phyloP scores from a whole-genome alignment of 2,329 filamentous ascomycete species.

The Neopestalotiopsis sp. region DNA sequence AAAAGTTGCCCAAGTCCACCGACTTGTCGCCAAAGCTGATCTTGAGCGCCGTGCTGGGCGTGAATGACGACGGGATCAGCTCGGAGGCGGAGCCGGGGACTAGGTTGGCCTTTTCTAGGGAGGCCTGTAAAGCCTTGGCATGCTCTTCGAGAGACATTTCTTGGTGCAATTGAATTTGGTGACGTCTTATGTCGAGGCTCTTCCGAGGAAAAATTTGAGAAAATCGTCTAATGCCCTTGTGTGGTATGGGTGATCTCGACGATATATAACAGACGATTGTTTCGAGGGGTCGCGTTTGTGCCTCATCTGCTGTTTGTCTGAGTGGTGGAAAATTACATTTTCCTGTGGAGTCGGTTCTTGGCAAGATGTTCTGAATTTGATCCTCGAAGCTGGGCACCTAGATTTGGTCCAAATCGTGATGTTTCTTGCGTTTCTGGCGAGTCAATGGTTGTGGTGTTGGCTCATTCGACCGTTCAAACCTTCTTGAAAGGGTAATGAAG shows the following conservation, averaged over 20 bases:
- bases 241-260: not conserved
- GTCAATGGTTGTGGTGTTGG: not conserved
- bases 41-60: slow-evolving; percentile 43
- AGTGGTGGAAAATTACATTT: slow-evolving; percentile 16
- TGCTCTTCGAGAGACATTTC: slow-evolving; percentile 30
- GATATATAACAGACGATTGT: not conserved
- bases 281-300: not conserved
- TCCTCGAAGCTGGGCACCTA: not conserved
- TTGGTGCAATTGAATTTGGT: not conserved
- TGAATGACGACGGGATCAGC: slow-evolving; percentile 48
- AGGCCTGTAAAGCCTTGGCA: slow-evolving; percentile 30
- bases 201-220: not conserved
- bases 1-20: slow-evolving; percentile 43
- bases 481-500: no score
- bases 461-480: not conserved
- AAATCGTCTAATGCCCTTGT: not conserved
- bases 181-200: not conserved
- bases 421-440: not conserved
- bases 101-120: slow-evolving; percentile 43
- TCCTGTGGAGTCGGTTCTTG: slow-evolving; percentile 11
- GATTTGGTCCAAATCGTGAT: not conserved
- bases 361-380: not conserved
- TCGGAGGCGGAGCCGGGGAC: slow-evolving; percentile 43
- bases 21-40: slow-evolving; percentile 41
- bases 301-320: not conserved